Evolutionary conservation across 139 green algal genomes (phyloP).

Genomic region (Haematococcus sp.): DNA sequence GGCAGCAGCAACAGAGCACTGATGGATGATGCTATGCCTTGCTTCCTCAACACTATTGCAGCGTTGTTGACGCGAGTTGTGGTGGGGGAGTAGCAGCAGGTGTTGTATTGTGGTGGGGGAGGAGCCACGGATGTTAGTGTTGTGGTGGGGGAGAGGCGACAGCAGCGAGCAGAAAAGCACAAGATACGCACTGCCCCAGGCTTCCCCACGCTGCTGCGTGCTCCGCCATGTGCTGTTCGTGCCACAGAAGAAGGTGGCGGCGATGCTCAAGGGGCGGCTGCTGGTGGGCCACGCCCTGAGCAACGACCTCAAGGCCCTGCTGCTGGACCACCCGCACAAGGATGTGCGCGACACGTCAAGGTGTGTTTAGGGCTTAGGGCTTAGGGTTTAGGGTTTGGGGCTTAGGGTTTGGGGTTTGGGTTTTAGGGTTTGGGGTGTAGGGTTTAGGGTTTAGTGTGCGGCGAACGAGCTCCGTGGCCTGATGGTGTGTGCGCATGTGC

Average conservation of each 20-base stretch:
- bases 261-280: constrained; percentile 45
- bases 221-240: background rate
- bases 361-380: constrained; percentile 28
- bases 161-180: too few relatives aligned
- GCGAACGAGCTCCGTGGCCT: background rate
- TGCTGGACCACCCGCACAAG: constrained; percentile 74
- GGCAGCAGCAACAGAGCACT: too few relatives aligned
- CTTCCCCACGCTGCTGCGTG: background rate
- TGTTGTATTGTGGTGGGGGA: too few relatives aligned
- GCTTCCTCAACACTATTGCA: too few relatives aligned
- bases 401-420: too few relatives aligned
- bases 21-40: too few relatives aligned
- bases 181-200: too few relatives aligned
- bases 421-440: too few relatives aligned
- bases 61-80: too few relatives aligned
- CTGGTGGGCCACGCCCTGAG: constrained; percentile 85
- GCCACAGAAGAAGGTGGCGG: constrained; percentile 15
- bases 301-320: constrained; percentile 85
- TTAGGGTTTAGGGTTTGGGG: background rate
- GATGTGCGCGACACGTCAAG: constrained; percentile 70
- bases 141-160: too few relatives aligned
- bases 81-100: too few relatives aligned
- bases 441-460: too few relatives aligned
- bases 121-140: background rate
- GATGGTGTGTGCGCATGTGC: background rate